Evolutionary conservation across 371 early-diverging fungal genomes (phyloP), one percentile per base, ranked within the genome.

Genomic region (Lichtheimia corymbifera): DNA sequence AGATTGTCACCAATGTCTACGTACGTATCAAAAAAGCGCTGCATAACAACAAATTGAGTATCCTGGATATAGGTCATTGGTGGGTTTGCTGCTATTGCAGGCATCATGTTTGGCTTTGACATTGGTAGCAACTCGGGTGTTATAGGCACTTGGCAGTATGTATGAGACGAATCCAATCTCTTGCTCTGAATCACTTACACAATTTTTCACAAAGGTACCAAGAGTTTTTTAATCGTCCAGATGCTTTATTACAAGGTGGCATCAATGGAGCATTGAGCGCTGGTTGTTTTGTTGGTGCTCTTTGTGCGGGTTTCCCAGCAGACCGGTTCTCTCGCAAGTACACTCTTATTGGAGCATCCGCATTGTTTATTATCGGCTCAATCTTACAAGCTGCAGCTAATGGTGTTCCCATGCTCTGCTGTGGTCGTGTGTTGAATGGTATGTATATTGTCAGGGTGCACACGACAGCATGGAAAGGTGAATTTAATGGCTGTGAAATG

Each of bases 81-180:
- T 55, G 73, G 65, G 0, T 84, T 84, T 70, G 80, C 83, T 50
- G 78, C 83, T 61, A 79, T 82, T 63, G 84, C 79, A 28, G 85
- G 85, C 57, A 82, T 85, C 67, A 77, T 83, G 74, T 85, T 85
- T 65, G 85, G 85, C 58, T 85, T 83, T 56, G 85, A 85, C 64
- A 85, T 85, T 63, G 82, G 82, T 54, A 77, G 78, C 55, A 82
- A 78, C 68, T 81, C 83, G 45, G 84, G 85, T 61, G 76, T 81
- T 30, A 81, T 84, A 45, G 83, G 85, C 55, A 81, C 80, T 4
- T 14, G 14, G 0, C 77, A 77, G 76, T 76, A 73, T 62, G 72
- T 17, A 17, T 22, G 13, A 35, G 0, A 24, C 9, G 5, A 14
- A 14, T 14, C 1, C n/a, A 9, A 13, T 15, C 45, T 1, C 5